Evolutionary conservation across 768 basidiomycete genomes (phyloP), one percentile per base, ranked within the genome.

Genomic region (Boletales sp.): DNA sequence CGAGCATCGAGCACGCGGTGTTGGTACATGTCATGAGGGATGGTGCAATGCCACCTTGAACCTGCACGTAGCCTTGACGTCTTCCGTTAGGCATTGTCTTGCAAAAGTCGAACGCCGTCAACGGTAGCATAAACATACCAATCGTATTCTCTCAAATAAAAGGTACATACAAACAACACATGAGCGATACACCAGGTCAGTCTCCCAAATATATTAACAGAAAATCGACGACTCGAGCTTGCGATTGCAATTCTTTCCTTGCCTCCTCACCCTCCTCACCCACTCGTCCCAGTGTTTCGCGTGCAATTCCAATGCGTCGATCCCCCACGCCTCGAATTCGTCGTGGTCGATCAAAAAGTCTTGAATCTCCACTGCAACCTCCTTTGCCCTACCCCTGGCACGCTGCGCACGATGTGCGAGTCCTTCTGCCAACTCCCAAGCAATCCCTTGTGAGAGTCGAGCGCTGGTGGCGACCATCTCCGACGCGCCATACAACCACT

Each of bases 1-100:
- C 77, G 44, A 82, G 80, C 36, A 74, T 87, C 44, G 86, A 87
- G 66, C 78, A 82, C 58, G 84, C 82, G n/a, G 81, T 76, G 45
- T 67, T 87, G 51, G 62, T 72, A 34, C 74, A 80, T 54, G 61
- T 84, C 39, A 57, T 58, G 54, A 79, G 69, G 62, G 67, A 71
- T 44, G 37, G 25, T 13, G 38, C 49, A 15, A 44, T 35, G 21
- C 52, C 19, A 55, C 34, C 41, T 31, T 48, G 35, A 41, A 12
- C 21, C 18, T 12, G 8, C 21, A 19, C 21, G 12, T 18, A 39
- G 28, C 32, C 19, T 30, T 28, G 25, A 7, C 25, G 25, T n/a
- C n/a, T n/a, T n/a, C n/a, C n/a, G n/a, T n/a, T n/a, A n/a, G n/a
- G n/a, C n/a, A n/a, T n/a, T 28, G 25, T 28, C 25, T 7, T 28